Base-by-base conservation (phyloP, 2,329 filamentous ascomycete genomes). In the Trichoderma aggressivum region DNA sequence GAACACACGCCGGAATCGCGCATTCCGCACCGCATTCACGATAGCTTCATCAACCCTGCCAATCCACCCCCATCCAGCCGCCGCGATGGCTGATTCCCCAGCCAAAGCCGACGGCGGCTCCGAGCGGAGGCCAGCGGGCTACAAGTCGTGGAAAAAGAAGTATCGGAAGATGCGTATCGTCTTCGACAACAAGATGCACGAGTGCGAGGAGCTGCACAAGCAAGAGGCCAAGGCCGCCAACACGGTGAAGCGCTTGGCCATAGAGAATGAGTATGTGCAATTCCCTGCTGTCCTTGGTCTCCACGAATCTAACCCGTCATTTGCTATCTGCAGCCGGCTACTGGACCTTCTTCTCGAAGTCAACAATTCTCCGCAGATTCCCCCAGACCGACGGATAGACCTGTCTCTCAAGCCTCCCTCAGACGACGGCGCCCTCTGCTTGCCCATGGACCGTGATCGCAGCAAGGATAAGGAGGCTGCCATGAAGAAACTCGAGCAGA, bases 301-400 rank as follows among this genome's bases (percentile, higher is more conserved):
- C 1, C 56, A 59, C 14, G 3, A 11, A 18, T 12, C 21, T 30
- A 32, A 50, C 50, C 14, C 28, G 7, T 24, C 53, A 24, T 26
- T 68, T 18, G 4, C 28, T 26, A 36, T 63, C 12, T 76, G 59
- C 76, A 98, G 94, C 81, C 94, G 94, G 80, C 84, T 98, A 39
- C 88, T 98, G 68, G 95, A 98, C 76, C 84, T 98, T 12, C 88
- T 98, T 39, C 86, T 97, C 73, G 94, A 98, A 78, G 88, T 98
- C 82, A 99, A 99, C 82, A 90, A 92, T 65, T 92, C 90, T 56
- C 85, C 91, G 24, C 92, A 96, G 79, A 90, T 98, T 58, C 90
- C 93, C 12, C 84, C 89, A 32, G 87, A 91, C 71, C 89, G 92
- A 77, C 92, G 92, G 76, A 91, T 94, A 82, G 91, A 95, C 77